A percentile compares a stretch with the other conserved stretches of the same genome.
Conservation (phyloP, 495 filamentous ascomycete species). For the Cudoniella acicularis region DNA sequence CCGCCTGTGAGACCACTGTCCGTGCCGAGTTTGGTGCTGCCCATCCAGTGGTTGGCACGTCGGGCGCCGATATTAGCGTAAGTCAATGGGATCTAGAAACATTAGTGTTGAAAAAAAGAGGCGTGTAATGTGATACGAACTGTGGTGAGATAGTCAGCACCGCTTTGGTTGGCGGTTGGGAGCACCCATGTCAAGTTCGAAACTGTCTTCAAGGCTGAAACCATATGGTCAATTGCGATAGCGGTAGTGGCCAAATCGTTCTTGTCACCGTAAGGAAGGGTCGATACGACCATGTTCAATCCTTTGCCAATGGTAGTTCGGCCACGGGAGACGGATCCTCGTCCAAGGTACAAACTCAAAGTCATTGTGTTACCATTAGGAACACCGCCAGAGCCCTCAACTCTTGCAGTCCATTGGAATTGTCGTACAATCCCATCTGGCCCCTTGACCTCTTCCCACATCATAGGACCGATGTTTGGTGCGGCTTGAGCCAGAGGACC, state of each 20-base stretch:
- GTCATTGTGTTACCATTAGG: slow-evolving; percentile 48
- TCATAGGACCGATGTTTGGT: slow-evolving; percentile 61
- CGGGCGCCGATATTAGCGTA: slow-evolving; percentile 51
- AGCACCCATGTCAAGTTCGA: slow-evolving; percentile 49
- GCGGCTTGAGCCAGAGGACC: slow-evolving; percentile 69
- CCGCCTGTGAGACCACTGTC: slow-evolving; percentile 54
- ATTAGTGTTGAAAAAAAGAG: not conserved
- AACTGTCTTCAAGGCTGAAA: slow-evolving; percentile 49
- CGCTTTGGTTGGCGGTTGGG: slow-evolving; percentile 47
- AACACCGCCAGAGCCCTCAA: slow-evolving; percentile 47
- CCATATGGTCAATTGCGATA: slow-evolving; percentile 55
- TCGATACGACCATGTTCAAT: slow-evolving; percentile 33
- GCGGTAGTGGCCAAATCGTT: slow-evolving; percentile 37
- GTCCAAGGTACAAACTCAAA: slow-evolving; percentile 62
- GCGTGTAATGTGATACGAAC: slow-evolving; percentile 4
- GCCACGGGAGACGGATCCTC: slow-evolving; percentile 57
- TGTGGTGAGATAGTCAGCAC: slow-evolving; percentile 49
- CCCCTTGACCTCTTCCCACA: slow-evolving; percentile 57
- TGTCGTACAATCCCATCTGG: slow-evolving; percentile 62
- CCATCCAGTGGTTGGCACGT: slow-evolving; percentile 70
- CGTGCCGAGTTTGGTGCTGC: slow-evolving; percentile 55
- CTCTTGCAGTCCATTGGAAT: slow-evolving; percentile 61
- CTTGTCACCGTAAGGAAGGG: slow-evolving; percentile 30
- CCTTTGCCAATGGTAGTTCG: slow-evolving; percentile 57
- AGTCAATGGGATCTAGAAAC: slow-evolving; percentile 26